Evolutionary conservation across 371 early-diverging fungal genomes (phyloP), one percentile per base, ranked within the genome.

Genomic region (Nematocida sp.): DNA sequence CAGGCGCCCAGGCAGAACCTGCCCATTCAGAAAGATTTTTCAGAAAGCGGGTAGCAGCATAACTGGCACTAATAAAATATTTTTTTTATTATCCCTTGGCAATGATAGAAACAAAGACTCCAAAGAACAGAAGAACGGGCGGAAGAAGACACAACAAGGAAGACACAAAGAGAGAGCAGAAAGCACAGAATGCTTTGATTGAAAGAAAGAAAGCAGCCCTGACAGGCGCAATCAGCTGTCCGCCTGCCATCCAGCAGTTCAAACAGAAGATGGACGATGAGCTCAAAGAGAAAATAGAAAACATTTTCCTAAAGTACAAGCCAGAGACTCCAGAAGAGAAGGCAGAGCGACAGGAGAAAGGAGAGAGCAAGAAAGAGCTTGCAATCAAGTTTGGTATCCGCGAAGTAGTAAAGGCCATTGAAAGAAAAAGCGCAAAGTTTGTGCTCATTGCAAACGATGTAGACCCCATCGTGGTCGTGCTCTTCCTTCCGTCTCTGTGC

Each of bases 191-290:
- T 8, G 45, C 58, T 34, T 13, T 66, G 36, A 80, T 84, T 38
- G 46, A 55, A 25, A 79, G 75, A 48, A 79, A 78, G 40, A 79
- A 80, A 52, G 27, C 88, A 85, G 91, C 95, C 86, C 86, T 96
- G 76, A 88, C 88, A 85, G 90, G 90, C 87, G 92, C 96, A 84
- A 87, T 99, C 78, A 95, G 94, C 90, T 95, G 95, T 48, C 99
- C 99, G 75, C 95, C 97, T 43, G 89, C 96, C 57, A 88, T 99
- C 86, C 92, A 96, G 89, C 97, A 99, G 87, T 96, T 99, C 90
- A 89, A 90, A 82, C 89, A 91, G 84, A 87, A 88, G 57, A 86
- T 95, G 80, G 93, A 94, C 87, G 89, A 90, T 87, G 92, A 93
- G 88, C 92, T 91, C 79, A 64, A 63, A 25, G 66, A 81, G 67